A percentile compares a stretch with the other conserved stretches of the same genome.
Evolutionary conservation across 1,284 basidiomycete genomes (phyloP).

Genomic region (Sanguinoderma infundibulare): DNA sequence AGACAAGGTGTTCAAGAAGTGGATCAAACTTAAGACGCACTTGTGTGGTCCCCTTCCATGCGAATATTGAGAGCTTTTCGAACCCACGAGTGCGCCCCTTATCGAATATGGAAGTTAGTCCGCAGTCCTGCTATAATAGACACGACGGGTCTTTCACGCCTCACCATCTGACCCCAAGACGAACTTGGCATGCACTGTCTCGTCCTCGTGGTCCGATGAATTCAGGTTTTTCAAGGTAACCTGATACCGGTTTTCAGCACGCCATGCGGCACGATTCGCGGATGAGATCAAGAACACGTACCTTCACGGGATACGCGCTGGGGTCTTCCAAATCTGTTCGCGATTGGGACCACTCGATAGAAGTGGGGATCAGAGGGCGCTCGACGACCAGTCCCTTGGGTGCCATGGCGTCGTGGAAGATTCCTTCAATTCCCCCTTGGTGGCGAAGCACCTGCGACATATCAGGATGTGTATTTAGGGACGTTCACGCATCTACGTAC

Average conservation of each 20-base stretch:
- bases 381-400: slow-evolving; percentile 53
- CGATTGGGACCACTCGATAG: slow-evolving; percentile 56
- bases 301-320: slow-evolving; percentile 60
- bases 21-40: too few relatives aligned
- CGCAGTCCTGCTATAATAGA: background rate
- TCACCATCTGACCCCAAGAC: slow-evolving; percentile 59
- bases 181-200: slow-evolving; percentile 56
- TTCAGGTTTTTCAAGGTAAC: slow-evolving; percentile 42
- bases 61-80: slow-evolving; percentile 67
- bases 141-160: background rate
- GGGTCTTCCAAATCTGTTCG: slow-evolving; percentile 43
- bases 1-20: background rate
- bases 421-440: slow-evolving; percentile 74
- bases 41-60: slow-evolving; percentile 81
- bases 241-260: slow-evolving; percentile 25
- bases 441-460: slow-evolving; percentile 62
- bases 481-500: slow-evolving; percentile 33
- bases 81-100: slow-evolving; percentile 83
- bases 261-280: background rate
- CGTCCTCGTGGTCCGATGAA: slow-evolving; percentile 43
- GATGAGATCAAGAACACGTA: slow-evolving; percentile 33
- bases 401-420: slow-evolving; percentile 69
- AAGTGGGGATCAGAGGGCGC: slow-evolving; percentile 57
- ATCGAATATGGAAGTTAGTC: background rate
- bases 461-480: background rate